A percentile compares a stretch with the other conserved stretches of the same genome.
Conservation (phyloP, 1,284 basidiomycete genomes). For the Puccinia novopanici region DNA sequence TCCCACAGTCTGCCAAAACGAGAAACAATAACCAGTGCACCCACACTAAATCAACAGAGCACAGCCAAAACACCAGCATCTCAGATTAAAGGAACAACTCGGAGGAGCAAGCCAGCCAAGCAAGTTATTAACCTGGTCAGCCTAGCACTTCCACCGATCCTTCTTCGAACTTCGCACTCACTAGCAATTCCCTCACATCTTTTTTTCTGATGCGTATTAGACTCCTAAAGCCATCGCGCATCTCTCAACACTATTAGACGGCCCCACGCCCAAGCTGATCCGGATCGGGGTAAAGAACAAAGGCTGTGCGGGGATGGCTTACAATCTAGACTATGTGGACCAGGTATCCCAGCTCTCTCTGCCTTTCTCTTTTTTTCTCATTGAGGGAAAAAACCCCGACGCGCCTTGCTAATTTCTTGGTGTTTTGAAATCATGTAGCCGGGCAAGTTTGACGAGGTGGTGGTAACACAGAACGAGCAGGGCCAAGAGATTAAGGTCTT, state of each 20-base stretch:
- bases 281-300: slow-evolving; percentile 95
- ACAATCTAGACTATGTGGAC: slow-evolving; percentile 95
- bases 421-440: slow-evolving; percentile 62
- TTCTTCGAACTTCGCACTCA: neutral
- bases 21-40: neutral
- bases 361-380: neutral
- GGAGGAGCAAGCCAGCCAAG: slow-evolving; percentile 19
- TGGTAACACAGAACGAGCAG: slow-evolving; percentile 68
- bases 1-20: neutral
- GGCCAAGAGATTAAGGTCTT: slow-evolving; percentile 84
- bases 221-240: slow-evolving; percentile 77
- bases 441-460: slow-evolving; percentile 94
- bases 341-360: slow-evolving; percentile 56
- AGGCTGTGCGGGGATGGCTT: slow-evolving; percentile 97
- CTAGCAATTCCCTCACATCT: slow-evolving; percentile 28
- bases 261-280: slow-evolving; percentile 85
- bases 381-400: too few species aligned
- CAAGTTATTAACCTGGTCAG: slow-evolving; percentile 46
- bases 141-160: neutral
- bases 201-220: slow-evolving; percentile 61
- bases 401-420: too few species aligned
- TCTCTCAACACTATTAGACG: slow-evolving; percentile 69
- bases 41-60: neutral
- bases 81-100: neutral
- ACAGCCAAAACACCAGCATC: neutral